phyloP scores from a whole-genome alignment of 2,329 filamentous ascomycete genomes.

The Cyanodermella asteris region DNA sequence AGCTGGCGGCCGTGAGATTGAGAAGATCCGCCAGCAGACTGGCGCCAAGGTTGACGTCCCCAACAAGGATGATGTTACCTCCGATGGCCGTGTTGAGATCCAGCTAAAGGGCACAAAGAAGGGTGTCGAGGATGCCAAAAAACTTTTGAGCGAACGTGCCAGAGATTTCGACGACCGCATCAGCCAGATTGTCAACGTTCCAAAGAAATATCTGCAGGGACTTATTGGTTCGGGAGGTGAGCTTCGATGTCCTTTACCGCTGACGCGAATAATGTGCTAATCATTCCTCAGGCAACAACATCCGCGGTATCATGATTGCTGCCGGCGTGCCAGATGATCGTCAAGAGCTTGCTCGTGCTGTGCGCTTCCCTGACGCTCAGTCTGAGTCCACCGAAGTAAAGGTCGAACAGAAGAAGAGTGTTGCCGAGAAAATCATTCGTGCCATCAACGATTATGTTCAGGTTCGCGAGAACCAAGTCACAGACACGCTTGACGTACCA shows the following conservation, averaged over 20 bases:
- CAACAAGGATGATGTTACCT: conserved; percentile 44
- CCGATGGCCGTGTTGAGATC: conserved; percentile 56
- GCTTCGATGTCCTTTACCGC: conserved; percentile 15
- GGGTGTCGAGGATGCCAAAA: conserved; percentile 79
- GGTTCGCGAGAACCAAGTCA: conserved; percentile 67
- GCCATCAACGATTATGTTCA: conserved; percentile 62
- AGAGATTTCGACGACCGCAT: conserved; percentile 81
- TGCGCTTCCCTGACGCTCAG: conserved; percentile 85
- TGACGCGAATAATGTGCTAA: conserved; percentile 13
- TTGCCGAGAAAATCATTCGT: conserved; percentile 75
- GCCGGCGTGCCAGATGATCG: conserved; percentile 80
- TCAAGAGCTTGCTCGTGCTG: conserved; percentile 63
- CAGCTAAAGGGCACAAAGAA: conserved; percentile 80
- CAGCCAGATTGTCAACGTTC: conserved; percentile 64
- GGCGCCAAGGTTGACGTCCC: conserved; percentile 86
- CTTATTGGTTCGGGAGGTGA: conserved; percentile 76
- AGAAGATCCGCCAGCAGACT: conserved; percentile 63
- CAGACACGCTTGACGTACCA: conserved; percentile 58
- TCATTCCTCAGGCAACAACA: conserved; percentile 46
- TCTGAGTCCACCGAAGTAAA: conserved; percentile 64
- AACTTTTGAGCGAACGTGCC: conserved; percentile 67
- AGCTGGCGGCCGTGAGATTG: conserved; percentile 72
- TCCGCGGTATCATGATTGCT: conserved; percentile 66
- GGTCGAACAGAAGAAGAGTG: conserved; percentile 59
- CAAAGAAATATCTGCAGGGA: conserved; percentile 77